Conservation (phyloP, 345 rosid species). For the Lepidium aucheri region DNA sequence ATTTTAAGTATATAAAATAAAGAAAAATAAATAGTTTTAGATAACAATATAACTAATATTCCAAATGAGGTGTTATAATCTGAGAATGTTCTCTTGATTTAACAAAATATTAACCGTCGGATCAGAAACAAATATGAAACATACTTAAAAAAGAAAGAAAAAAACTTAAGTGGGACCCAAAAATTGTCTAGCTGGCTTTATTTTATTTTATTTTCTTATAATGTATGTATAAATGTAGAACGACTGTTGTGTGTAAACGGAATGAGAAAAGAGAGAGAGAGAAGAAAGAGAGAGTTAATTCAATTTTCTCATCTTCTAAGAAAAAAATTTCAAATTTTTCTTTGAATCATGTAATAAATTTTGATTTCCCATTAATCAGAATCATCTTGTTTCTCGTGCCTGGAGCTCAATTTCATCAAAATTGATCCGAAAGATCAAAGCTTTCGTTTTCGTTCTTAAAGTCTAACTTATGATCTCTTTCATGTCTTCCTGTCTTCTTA, state of each 20-base stretch:
- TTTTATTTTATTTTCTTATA: neutral
- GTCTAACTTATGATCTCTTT: neutral
- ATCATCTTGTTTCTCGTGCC: constrained; percentile 32
- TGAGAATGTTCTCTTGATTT: constrained; percentile 7
- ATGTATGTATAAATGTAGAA: constrained; percentile 26
- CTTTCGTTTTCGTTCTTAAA: neutral
- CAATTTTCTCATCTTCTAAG: constrained; percentile 12
- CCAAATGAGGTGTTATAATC: neutral
- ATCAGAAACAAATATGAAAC: neutral
- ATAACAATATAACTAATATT: neutral
- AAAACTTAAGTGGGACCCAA: constrained; percentile 20
- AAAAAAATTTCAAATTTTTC: constrained; percentile 25
- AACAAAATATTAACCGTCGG: constrained; percentile 1
- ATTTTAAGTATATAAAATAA: too few relatives aligned
- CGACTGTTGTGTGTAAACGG: constrained; percentile 20
- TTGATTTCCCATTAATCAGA: too few relatives aligned
- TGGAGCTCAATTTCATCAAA: constrained; percentile 33
- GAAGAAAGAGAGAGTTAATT: constrained; percentile 17
- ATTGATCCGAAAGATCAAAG: constrained; percentile 1
- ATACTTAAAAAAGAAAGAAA: neutral
- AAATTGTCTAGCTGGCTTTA: neutral
- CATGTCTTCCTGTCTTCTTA: constrained; percentile 1
- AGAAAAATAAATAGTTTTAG: too few relatives aligned
- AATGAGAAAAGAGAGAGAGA: neutral
- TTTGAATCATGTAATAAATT: constrained; percentile 19